Evolutionary conservation across 1,284 basidiomycete species (phyloP).

Genomic region (Ceratobasidium papillatum): DNA sequence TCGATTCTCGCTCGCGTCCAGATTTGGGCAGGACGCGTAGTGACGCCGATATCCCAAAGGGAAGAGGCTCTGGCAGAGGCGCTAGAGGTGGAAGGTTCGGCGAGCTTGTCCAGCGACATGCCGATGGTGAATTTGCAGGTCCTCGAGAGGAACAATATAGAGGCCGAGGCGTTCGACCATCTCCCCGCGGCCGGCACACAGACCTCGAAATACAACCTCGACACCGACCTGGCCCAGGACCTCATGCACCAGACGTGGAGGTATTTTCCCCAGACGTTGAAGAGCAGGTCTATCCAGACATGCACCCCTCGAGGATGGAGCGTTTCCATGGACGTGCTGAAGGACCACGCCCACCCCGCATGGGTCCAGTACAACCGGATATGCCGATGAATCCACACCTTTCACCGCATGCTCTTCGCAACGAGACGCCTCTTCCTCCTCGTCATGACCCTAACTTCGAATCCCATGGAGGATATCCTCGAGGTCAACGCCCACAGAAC

Average conservation of each 20-base stretch:
- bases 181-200: neutral
- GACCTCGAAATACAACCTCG: neutral
- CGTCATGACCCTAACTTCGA: slow-evolving; percentile 26
- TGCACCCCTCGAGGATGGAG: slow-evolving; percentile 13
- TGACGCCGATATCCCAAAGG: neutral
- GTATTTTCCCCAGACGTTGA: neutral
- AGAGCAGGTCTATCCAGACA: slow-evolving; percentile 6
- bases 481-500: neutral
- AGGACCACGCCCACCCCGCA: slow-evolving; percentile 2
- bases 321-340: slow-evolving; percentile 7
- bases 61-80: neutral
- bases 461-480: slow-evolving; percentile 13
- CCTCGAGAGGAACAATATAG: slow-evolving; percentile 17
- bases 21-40: neutral
- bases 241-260: slow-evolving; percentile 1
- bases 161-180: slow-evolving; percentile 9
- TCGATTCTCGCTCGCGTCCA: slow-evolving; percentile 2
- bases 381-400: neutral
- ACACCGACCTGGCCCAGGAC: neutral
- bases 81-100: neutral
- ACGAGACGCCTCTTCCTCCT: neutral
- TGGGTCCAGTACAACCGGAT: slow-evolving; percentile 4
- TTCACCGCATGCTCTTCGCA: slow-evolving; percentile 22
- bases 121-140: slow-evolving; percentile 7
- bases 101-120: neutral